A percentile compares a stretch with the other conserved stretches of the same genome.
phyloP scores from a whole-genome alignment of 805 yeast genomes.

The Candida michaelii region DNA sequence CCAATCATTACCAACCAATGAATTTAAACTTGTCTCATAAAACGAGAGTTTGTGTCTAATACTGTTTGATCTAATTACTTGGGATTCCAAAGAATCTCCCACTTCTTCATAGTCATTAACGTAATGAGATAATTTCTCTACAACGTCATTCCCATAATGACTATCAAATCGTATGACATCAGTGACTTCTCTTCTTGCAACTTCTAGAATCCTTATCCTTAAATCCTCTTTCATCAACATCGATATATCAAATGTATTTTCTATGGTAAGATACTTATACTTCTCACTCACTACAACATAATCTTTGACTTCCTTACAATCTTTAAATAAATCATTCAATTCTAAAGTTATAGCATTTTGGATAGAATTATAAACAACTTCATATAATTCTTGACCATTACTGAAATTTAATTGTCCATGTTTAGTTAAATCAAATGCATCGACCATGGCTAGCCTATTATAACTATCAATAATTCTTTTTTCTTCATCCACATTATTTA shows the following conservation, averaged over 20 bases:
- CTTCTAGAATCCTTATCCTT: constrained; percentile 30
- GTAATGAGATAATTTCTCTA: constrained; percentile 1
- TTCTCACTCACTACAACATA: constrained; percentile 25
- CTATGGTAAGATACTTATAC: constrained; percentile 19
- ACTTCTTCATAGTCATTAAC: neutral
- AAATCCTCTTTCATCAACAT: constrained; percentile 36
- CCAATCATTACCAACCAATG: constrained; percentile 34
- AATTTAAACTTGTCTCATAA: constrained; percentile 21
- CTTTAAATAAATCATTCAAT: constrained; percentile 26
- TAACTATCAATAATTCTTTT: constrained; percentile 26
- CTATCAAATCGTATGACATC: constrained; percentile 17
- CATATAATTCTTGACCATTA: constrained; percentile 28
- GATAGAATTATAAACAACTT: constrained; percentile 19
- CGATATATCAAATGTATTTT: constrained; percentile 18
- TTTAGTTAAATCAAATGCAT: constrained; percentile 33
- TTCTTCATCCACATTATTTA: constrained; percentile 15
- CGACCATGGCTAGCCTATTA: constrained; percentile 27
- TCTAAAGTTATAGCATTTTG: constrained; percentile 22
- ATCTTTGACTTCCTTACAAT: constrained; percentile 28
- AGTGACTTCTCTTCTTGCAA: constrained; percentile 28
- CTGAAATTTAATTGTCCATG: constrained; percentile 31
- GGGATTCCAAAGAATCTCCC: neutral
- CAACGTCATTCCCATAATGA: neutral
- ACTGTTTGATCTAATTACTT: constrained; percentile 19
- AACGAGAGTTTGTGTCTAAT: constrained; percentile 23